Base-by-base conservation (phyloP, 345 rosid genomes). In the Balakata baccata region DNA sequence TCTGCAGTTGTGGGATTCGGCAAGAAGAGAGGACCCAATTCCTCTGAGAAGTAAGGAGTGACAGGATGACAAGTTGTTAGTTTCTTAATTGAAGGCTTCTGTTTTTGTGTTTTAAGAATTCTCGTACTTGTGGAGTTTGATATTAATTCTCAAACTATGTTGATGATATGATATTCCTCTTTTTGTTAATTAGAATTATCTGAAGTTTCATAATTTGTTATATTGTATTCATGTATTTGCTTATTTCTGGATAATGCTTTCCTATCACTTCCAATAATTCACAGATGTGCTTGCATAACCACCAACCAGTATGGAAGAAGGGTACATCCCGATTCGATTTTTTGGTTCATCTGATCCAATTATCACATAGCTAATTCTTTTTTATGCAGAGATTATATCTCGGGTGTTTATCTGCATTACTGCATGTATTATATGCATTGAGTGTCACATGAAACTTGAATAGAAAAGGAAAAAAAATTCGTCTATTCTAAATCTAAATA, bases 11-110 rank as follows among this genome's bases (percentile, higher is more conserved):
- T 93, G 74, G 95, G 97, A 78, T 91, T 93, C 38, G 97, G 98
- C 65, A 91, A 91, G 88, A 91, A 93, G 88, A 91, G 98, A 75
- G 98, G 97, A 63, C 98, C 97, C 38, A 93, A 93, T 86, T 93
- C 98, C 11, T 93, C 98, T 17, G 95, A 91, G 89, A 93, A 93
- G 89, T 93, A 86, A 86, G 70, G 62, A 52, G 43, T 66, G 66
- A 75, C 45, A 59, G 78, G 38, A 29, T 51, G 60, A 54, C 45
- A 46, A 57, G 64, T 72, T 77, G 17, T 53, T 66, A 46, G 34
- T 25, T 13, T n/a, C 18, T 64, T 77, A 68, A 75, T 57, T 60
- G 49, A 37, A 11, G 50, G n/a, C 6, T 23, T 20, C 61, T 45
- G 4, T 23, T 68, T 39, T 14, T 79, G 43, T 72, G 58, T 68